Evolutionary conservation across 495 filamentous ascomycete species (phyloP).

Genomic region (Talaromyces proteolyticus): DNA sequence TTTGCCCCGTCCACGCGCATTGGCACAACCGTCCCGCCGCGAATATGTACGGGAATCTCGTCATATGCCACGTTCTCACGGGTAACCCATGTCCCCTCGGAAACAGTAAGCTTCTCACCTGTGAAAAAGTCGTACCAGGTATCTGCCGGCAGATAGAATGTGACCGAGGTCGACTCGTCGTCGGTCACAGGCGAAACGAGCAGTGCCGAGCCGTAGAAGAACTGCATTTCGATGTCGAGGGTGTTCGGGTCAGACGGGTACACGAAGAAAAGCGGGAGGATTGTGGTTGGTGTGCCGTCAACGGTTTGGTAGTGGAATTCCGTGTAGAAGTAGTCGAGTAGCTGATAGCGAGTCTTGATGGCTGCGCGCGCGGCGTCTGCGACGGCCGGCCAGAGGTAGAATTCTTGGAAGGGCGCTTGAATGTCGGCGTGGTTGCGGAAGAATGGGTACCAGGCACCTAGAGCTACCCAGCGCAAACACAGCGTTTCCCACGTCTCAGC

Average conservation of each 20-base stretch:
- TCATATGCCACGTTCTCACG: conserved; percentile 50
- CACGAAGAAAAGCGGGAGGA: conserved; percentile 64
- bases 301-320: conserved; percentile 57
- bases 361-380: conserved; percentile 60
- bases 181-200: conserved; percentile 68
- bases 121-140: conserved; percentile 78
- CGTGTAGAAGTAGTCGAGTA: conserved; percentile 83
- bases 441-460: conserved; percentile 78
- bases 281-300: conserved; percentile 55
- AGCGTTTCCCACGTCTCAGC: conserved; percentile 71
- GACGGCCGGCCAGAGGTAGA: conserved; percentile 68
- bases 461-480: conserved; percentile 75
- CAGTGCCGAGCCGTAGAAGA: conserved; percentile 65
- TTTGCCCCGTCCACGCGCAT: conserved; percentile 53
- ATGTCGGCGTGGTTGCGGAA: conserved; percentile 71
- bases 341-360: conserved; percentile 68
- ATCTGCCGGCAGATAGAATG: conserved; percentile 69
- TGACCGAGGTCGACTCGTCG: conserved; percentile 55
- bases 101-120: conserved; percentile 34
- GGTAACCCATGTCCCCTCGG: conserved; percentile 44
- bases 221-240: conserved; percentile 58
- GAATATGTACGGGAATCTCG: conserved; percentile 68
- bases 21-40: conserved; percentile 65
- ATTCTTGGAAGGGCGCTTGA: conserved; percentile 58
- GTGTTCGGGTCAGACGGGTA: conserved; percentile 64